Evolutionary conservation across 139 green algal genomes (phyloP), one percentile per base, ranked within the genome.

Genomic region (Chlorella sp.): DNA sequence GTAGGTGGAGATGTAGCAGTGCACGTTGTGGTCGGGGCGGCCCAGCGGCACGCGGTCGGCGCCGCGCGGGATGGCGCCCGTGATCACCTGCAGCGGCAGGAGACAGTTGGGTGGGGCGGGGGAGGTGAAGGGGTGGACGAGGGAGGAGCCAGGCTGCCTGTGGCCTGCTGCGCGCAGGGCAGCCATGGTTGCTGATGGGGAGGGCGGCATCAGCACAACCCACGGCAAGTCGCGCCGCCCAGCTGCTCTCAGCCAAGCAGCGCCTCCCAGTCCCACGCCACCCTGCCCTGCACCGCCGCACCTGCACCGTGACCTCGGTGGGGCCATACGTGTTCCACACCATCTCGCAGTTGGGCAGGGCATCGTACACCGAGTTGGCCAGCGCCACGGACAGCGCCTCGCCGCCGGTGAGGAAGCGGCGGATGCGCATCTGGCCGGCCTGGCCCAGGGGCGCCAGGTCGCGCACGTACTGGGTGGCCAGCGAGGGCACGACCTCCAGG

Each of bases 301-400:
- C 51, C 51, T 82, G 69, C 44, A 91, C 70, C 16, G 88, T 90
- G 30, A 90, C 82, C 64, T 92, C 88, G 21, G 84, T 90, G 26
- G 87, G 84, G 39, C 90, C 88, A 56, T 91, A 92, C 3, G 68
- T 60, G 55, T 90, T 91, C 68, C 82, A 30, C 60, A 91, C 68
- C 20, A 36, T 74, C 20, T 41, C 68, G 34, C 68, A 34, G 26
- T 55, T 18, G 28, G 64, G 64, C 30, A 78, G n/a, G 25, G n/a
- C 39, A 12, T 34, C 39, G 4, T 74, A 44, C 36, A 63, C 60
- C n/a, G 36, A 23, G 44, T 78, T 60, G 41, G 28, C 47, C 47
- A 89, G 56, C 51, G 56, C 67, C 39, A 34, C 30, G 38, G 56
- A 25, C 63, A 84, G 25, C 72, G 62, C 55, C 76, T 74, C n/a